Evolutionary conservation across 2,329 filamentous ascomycete genomes (phyloP), one percentile per base, ranked within the genome.

Genomic region (Penicillium corylophilum): DNA sequence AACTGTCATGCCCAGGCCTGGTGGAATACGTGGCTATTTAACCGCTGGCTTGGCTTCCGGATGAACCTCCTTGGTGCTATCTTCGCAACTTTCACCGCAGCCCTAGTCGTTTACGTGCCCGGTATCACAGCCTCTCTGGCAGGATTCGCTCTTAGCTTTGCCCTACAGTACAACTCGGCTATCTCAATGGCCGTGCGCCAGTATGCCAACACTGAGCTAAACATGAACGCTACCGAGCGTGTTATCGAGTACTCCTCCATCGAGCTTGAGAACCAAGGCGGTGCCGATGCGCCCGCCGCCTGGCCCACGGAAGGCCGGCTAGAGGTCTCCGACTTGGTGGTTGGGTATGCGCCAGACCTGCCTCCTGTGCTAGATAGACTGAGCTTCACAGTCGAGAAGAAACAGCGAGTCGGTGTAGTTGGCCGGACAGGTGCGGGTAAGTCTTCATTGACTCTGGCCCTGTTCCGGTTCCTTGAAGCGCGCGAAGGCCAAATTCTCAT

Each of bases 211-310:
- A n/a, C 15, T 4, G 29, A 33, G 15, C 13, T 33, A 13, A 7
- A 88, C 64, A 90, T 91, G 86, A 91, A 91, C 63, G 82, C 86
- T 1, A 84, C 85, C 0, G 89, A 92, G 70, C 79, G 89, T 31
- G 83, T 92, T 24, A 75, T 90, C 4, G 88, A 92, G 66, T 93
- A 92, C 67, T 82, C 83, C 0, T 81, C 85, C 36, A 75, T 90
- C 5, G 74, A 81, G 31, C 89, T 82, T 0, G 88, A 91, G 66
- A 78, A 82, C 16, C 39, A 82, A 76, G 12, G 29, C 13, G 87
- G 86, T n/a, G 65, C 70, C n/a, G 76, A 79, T 24, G 82, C 85
- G 0, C 84, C 88, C 0, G 85, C 87, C 2, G 82, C 83, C 1
- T 94, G 90, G 90, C 89, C 90, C 0, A 82, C 82, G 0, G 81